These are phyloP conservation scores for Uncinocarpus reesii DNA, from an alignment of 2,329 filamentous ascomycete species.

Conservation along the genomic window DNA sequence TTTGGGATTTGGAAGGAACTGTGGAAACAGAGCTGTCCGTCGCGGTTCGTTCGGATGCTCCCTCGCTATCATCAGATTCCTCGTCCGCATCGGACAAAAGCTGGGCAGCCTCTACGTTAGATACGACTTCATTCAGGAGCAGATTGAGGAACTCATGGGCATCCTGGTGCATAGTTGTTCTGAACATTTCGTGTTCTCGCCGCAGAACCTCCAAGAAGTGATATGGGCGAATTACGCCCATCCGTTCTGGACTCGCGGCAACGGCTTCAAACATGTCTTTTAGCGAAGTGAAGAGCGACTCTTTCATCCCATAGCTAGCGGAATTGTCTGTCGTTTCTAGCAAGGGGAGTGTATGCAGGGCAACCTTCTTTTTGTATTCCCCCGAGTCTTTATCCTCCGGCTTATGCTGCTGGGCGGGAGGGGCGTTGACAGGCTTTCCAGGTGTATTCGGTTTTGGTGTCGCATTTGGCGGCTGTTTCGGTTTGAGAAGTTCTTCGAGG, in stretches of 20 bases:
- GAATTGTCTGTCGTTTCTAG: constrained; percentile 77
- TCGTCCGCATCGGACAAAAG: constrained; percentile 27
- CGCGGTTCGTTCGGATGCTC: constrained; percentile 44
- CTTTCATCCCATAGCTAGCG: constrained; percentile 77
- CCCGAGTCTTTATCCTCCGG: constrained; percentile 92
- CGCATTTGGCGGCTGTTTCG: constrained; percentile 29
- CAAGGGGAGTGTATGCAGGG: constrained; percentile 76
- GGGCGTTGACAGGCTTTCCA: constrained; percentile 11
- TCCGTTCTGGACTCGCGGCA: constrained; percentile 68
- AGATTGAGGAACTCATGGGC: constrained; percentile 95
- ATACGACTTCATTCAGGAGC: constrained; percentile 88
- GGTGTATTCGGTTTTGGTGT: constrained; percentile 15
- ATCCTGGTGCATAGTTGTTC: constrained; percentile 94
- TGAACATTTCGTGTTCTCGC: constrained; percentile 93
- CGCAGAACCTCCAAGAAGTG: constrained; percentile 90
- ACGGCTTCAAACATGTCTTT: constrained; percentile 94
- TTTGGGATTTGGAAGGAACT: constrained; percentile 42
- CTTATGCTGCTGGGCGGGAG: constrained; percentile 45
- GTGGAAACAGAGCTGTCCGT: constrained; percentile 31
- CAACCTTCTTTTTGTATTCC: constrained; percentile 96
- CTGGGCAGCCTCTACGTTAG: constrained; percentile 79
- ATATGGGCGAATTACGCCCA: constrained; percentile 82
- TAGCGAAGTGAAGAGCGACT: constrained; percentile 85
- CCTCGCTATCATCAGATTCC: constrained; percentile 35
- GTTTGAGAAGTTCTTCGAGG: constrained; percentile 39